Percentiles rank a stretch among this genome's conserved stretches.
Evolutionary conservation across 805 yeast species (phyloP).

Genomic region (Yamadazyma ubonensis): DNA sequence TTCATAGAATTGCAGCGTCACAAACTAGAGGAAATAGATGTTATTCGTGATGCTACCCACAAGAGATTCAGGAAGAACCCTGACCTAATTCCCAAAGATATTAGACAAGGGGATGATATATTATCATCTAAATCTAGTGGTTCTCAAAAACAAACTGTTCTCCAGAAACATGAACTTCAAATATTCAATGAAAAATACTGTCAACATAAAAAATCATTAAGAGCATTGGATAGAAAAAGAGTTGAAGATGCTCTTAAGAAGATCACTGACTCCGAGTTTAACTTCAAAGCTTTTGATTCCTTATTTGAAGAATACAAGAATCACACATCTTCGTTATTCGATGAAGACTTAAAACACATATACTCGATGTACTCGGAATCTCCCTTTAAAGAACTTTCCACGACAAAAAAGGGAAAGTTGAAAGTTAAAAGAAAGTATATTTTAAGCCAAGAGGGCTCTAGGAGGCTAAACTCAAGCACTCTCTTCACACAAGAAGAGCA

Average conservation of each 20-base stretch:
- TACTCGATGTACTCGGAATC: constrained; percentile 27
- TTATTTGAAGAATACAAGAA: constrained; percentile 5
- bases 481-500: constrained; percentile 60
- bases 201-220: constrained; percentile 15
- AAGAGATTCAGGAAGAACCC: constrained; percentile 65
- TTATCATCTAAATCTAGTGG: constrained; percentile 29
- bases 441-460: constrained; percentile 50
- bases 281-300: constrained; percentile 12
- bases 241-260: constrained; percentile 8
- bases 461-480: constrained; percentile 43
- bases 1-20: constrained; percentile 36
- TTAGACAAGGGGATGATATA: constrained; percentile 15
- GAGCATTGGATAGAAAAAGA: constrained; percentile 5
- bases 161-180: constrained; percentile 69
- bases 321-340: constrained; percentile 7
- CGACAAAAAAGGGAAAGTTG: constrained; percentile 19
- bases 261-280: constrained; percentile 8
- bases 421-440: constrained; percentile 34
- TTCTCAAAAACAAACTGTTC: constrained; percentile 48
- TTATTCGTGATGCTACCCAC: constrained; percentile 65
- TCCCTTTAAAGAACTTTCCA: constrained; percentile 18
- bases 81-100: constrained; percentile 37
- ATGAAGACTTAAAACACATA: constrained; percentile 16
- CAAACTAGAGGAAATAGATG: constrained; percentile 63
- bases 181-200: constrained; percentile 49